Evolutionary conservation across 2,329 filamentous ascomycete genomes (phyloP).

Genomic region (Ophiocordyceps sinensis): DNA sequence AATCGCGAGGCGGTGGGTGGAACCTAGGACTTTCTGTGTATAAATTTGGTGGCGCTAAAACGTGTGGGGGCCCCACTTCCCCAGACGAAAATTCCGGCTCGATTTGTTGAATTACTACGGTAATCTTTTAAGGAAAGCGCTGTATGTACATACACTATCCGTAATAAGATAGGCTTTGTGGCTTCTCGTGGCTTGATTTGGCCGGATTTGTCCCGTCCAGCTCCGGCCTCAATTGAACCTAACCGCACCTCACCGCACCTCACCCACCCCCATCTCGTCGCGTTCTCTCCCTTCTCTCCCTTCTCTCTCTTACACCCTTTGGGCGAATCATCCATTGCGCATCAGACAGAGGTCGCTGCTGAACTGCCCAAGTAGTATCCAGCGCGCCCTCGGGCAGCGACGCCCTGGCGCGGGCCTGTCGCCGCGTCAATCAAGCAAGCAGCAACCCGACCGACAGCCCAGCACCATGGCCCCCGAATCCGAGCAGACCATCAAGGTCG

Average conservation of each 20-base stretch:
- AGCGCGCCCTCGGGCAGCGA: background rate
- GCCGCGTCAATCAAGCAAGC: background rate
- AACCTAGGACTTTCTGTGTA: no score
- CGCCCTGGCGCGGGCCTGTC: background rate
- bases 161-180: no score
- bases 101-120: no score
- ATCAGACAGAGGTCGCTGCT: background rate
- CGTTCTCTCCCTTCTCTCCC: no score
- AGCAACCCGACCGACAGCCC: background rate
- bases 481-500: constrained; percentile 48
- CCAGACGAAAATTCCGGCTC: no score
- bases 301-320: background rate
- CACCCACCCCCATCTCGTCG: background rate
- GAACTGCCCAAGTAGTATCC: background rate
- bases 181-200: no score
- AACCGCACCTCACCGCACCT: background rate
- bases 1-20: no score
- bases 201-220: no score
- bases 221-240: background rate
- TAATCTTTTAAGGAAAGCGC: no score
- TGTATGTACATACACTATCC: no score
- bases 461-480: constrained; percentile 11
- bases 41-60: no score
- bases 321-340: background rate
- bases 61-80: no score